Conservation (phyloP, 345 rosid species). For the Kandelia obovata region DNA sequence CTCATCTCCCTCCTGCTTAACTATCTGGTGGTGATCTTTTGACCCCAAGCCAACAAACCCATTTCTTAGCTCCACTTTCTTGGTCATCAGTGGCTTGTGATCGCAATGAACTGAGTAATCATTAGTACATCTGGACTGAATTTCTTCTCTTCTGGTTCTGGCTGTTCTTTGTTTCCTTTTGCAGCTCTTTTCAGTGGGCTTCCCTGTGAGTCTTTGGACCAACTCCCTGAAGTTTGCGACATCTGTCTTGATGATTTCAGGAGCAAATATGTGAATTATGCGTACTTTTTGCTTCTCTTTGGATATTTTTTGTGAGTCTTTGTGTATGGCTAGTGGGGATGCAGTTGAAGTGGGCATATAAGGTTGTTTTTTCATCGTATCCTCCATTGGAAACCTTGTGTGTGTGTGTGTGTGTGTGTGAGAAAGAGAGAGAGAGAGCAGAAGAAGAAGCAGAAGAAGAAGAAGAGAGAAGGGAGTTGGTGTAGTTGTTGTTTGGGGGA, state of each 20-base stretch:
- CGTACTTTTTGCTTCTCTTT: slow-evolving; percentile 38
- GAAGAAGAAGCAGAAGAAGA: slow-evolving; percentile 19
- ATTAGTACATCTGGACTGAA: background rate
- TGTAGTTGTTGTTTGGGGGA: slow-evolving; percentile 34
- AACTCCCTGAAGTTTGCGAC: slow-evolving; percentile 40
- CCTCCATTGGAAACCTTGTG: slow-evolving; percentile 34
- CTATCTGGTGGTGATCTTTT: slow-evolving; percentile 14
- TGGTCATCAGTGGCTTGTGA: background rate
- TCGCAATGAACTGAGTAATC: background rate
- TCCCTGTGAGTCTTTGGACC: slow-evolving; percentile 46
- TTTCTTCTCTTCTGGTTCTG: slow-evolving; percentile 1
- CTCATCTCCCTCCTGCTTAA: slow-evolving; percentile 12
- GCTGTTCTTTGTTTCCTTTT: slow-evolving; percentile 6
- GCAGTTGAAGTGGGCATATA: slow-evolving; percentile 6
- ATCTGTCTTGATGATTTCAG: slow-evolving; percentile 49
- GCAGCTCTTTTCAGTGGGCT: slow-evolving; percentile 16
- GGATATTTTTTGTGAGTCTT: slow-evolving; percentile 24
- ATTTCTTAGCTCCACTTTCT: slow-evolving; percentile 27
- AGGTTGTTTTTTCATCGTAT: slow-evolving; percentile 30
- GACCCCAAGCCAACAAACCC: slow-evolving; percentile 27
- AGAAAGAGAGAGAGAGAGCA: slow-evolving; percentile 3
- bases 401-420: too few species aligned
- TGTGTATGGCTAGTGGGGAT: slow-evolving; percentile 23
- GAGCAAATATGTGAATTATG: slow-evolving; percentile 45
- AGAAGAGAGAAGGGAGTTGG: slow-evolving; percentile 23